Percentiles rank a stretch among this genome's conserved stretches.
phyloP scores from a whole-genome alignment of 495 filamentous ascomycete species.

The Polyplosphaeria fusca region DNA sequence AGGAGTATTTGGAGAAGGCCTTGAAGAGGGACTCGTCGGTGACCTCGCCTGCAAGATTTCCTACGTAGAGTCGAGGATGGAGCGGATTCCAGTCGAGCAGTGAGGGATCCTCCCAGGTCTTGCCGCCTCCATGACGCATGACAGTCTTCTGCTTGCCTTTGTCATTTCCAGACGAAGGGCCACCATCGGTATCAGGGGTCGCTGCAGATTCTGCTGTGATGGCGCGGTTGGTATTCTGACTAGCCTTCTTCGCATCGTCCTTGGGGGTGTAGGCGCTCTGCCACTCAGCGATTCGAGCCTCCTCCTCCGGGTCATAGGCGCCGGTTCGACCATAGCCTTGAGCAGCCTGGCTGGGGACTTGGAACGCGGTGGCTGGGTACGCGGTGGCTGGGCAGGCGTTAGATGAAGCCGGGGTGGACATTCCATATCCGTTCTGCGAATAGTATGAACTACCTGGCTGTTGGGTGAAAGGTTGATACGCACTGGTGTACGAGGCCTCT shows the following conservation, averaged over 20 bases:
- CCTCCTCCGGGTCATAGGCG: conserved; percentile 59
- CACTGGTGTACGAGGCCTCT: conserved; percentile 70
- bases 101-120: conserved; percentile 80
- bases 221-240: conserved; percentile 5
- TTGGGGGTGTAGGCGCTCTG: conserved; percentile 80
- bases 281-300: conserved; percentile 94
- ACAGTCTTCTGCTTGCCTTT: conserved; percentile 64
- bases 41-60: conserved; percentile 96
- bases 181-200: conserved; percentile 46
- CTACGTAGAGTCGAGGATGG: conserved; percentile 92
- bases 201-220: conserved; percentile 25
- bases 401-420: conserved; percentile 4
- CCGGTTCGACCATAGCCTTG: not conserved
- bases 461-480: conserved; percentile 67
- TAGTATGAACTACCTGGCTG: conserved; percentile 34
- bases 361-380: not conserved
- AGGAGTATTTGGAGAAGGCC: conserved; percentile 83
- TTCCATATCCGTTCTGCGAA: not conserved
- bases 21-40: conserved; percentile 94
- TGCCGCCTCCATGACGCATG: conserved; percentile 78
- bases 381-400: conserved; percentile 40
- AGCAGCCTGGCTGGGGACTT: not conserved
- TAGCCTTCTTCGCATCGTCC: conserved; percentile 44
- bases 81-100: conserved; percentile 95
- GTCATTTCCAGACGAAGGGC: conserved; percentile 1